Conservation (phyloP, 2,329 filamentous ascomycete genomes). For the Cercospora sojina region DNA sequence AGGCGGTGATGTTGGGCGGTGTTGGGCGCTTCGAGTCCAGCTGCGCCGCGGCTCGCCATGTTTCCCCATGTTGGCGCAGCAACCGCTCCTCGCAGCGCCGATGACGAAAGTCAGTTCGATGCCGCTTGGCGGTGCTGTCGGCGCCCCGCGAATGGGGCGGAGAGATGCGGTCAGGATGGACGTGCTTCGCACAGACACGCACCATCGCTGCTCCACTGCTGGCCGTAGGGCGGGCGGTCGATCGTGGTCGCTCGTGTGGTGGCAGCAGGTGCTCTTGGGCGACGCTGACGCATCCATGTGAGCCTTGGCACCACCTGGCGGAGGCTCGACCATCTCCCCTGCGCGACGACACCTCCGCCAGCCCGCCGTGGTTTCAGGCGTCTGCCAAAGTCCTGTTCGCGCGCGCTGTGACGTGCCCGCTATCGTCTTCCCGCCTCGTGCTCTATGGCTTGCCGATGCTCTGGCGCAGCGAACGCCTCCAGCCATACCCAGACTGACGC, state of each 20-base stretch:
- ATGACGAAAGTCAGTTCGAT: not conserved
- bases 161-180: not conserved
- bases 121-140: not conserved
- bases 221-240: not conserved
- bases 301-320: not conserved
- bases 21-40: not conserved
- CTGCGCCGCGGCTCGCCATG: not conserved
- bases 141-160: not conserved
- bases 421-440: not conserved
- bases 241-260: not conserved
- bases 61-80: not conserved
- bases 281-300: not conserved
- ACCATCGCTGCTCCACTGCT: not conserved
- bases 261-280: not conserved
- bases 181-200: not conserved
- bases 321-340: not conserved
- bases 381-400: not conserved
- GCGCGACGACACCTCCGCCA: not conserved
- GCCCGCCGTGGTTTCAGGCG: not conserved
- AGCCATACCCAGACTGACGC: not conserved
- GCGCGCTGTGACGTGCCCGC: not conserved
- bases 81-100: not conserved
- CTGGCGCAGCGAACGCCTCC: not conserved
- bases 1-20: not conserved
- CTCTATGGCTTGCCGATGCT: not conserved